Conservation (phyloP, 2,329 filamentous ascomycete genomes). For the Lachnellula arida region DNA sequence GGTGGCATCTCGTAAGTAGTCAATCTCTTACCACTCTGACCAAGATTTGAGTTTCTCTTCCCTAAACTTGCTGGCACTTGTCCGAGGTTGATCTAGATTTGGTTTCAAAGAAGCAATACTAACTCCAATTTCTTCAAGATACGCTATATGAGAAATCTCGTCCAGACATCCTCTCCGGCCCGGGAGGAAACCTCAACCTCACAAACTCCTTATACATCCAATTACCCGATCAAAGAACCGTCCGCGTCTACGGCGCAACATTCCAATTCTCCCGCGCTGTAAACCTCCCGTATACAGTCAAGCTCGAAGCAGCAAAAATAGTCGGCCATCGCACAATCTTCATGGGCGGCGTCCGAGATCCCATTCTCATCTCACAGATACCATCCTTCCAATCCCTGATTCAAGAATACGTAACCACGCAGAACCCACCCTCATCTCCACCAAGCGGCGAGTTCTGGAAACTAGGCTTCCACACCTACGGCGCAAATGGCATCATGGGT, state of each 20-base stretch:
- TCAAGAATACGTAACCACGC: conserved; percentile 28
- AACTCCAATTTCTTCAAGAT: conserved; percentile 22
- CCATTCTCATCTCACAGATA: conserved; percentile 41
- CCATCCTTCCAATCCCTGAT: conserved; percentile 33
- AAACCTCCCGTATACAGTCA: conserved; percentile 39
- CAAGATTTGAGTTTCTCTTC: too few species aligned
- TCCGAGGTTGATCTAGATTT: too few species aligned
- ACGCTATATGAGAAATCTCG: conserved; percentile 51
- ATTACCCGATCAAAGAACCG: conserved; percentile 35
- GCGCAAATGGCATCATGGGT: conserved; percentile 36
- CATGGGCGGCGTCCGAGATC: conserved; percentile 43
- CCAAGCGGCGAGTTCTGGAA: conserved; percentile 30
- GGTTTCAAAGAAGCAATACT: too few species aligned
- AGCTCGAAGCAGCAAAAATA: conserved; percentile 43
- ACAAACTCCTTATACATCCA: conserved; percentile 39
- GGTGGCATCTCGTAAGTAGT: conserved; percentile 40
- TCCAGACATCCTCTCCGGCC: conserved; percentile 46
- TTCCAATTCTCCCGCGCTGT: conserved; percentile 32
- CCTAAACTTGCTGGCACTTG: too few species aligned
- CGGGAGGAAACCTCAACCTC: conserved; percentile 45
- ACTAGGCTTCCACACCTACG: conserved; percentile 43
- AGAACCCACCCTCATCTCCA: conserved; percentile 5
- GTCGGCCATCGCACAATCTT: conserved; percentile 42
- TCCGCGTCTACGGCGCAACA: conserved; percentile 37
- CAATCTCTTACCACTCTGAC: too few species aligned